A percentile compares a stretch with the other conserved stretches of the same genome.
Conservation (phyloP, 129 eudicot species). For the Artemisia argyi region DNA sequence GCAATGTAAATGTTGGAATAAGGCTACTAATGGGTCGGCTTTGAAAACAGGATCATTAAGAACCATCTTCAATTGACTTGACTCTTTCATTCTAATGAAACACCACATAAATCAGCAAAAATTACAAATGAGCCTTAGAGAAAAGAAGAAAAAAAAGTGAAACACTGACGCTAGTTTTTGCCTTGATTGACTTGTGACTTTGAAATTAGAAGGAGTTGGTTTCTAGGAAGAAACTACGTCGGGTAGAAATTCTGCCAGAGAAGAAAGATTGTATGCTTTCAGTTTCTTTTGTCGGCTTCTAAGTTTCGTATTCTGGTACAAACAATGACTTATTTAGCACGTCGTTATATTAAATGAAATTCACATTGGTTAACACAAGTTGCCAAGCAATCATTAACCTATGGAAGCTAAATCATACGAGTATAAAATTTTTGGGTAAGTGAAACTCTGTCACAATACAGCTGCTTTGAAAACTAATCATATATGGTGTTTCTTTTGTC, state of each 20-base stretch:
- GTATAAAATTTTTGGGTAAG: not conserved
- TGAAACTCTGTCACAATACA: not conserved
- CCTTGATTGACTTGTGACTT: no score
- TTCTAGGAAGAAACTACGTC: constrained; percentile 41
- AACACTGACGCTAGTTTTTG: no score
- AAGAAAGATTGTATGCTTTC: constrained; percentile 74
- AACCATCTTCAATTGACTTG: no score
- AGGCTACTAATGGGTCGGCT: no score
- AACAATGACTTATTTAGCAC: constrained; percentile 13
- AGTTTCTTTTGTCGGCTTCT: constrained; percentile 59
- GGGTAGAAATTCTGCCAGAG: constrained; percentile 66
- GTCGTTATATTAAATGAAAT: not conserved
- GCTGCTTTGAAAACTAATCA: not conserved
- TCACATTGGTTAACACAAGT: not conserved
- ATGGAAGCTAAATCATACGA: not conserved
- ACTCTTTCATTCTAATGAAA: no score
- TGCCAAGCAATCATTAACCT: not conserved
- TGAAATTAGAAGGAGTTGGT: constrained; percentile 33
- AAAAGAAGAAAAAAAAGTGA: no score
- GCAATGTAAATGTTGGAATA: no score
- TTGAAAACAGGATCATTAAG: no score
- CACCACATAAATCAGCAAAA: no score
- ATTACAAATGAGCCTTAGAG: no score
- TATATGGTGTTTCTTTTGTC: not conserved
- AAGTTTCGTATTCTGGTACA: constrained; percentile 46